Base-by-base conservation (phyloP, 805 yeast genomes). In the Ascoidea asiatica region DNA sequence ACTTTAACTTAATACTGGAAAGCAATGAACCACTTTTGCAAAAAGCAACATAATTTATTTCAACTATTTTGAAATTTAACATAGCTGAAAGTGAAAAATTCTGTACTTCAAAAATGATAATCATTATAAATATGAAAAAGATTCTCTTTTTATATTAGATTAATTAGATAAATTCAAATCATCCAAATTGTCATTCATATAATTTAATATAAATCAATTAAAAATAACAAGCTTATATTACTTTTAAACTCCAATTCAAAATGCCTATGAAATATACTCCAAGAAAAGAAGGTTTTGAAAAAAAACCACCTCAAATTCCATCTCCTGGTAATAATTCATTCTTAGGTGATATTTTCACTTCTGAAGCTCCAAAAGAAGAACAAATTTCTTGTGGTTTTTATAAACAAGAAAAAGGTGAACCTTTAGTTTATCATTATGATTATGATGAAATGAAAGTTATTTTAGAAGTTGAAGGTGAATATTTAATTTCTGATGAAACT, bases 351-450 rank as follows among this genome's bases (percentile, higher is more conserved):
- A 64, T 70, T 49, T 70, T 73, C 64, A 64, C 76, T 36, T 73
- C 81, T 19, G 79, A 72, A 33, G 77, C 77, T 45, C 73, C 70
- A 48, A 61, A 67, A 42, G 81, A 72, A 41, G 62, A 73, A 56
- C 77, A 76, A 56, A 72, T 80, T 48, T 63, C 79, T 18, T 69
- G 76, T 56, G 87, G 87, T 44, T 80, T 80, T 66, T 80, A 74
- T 70, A 73, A 67, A 55, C 86, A 80, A 56, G 79, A 77, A 56
- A 69, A 72, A 48, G 87, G 87, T 48, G 79, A 77, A 61, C 74
- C 80, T 41, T 67, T 80, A 56, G 81, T 72, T 13, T 80, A 79
- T 69, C 63, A 67, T 43, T 80, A 80, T 62, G 63, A 60, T 56
- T 71, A 65, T 52, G 67, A 29, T 29, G 35, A 29, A 29, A 29